These are phyloP conservation scores for Cladosporium sp. DNA, from an alignment of 2,329 filamentous ascomycete genomes.

Conservation along the genomic window DNA sequence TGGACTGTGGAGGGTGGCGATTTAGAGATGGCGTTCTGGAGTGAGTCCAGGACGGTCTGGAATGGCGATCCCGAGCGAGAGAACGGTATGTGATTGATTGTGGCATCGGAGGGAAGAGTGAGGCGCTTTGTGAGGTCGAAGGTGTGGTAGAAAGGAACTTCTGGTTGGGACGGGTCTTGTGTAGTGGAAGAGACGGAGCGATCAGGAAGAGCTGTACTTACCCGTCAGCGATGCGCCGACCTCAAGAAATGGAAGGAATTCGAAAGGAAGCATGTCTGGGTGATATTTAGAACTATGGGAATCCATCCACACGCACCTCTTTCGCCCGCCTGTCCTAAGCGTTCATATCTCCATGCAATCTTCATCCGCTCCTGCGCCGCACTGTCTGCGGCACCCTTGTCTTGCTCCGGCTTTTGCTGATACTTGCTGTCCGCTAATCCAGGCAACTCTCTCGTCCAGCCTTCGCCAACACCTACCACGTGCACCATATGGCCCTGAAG, in stretches of 20 bases:
- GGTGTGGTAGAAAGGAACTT: conserved; percentile 44
- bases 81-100: conserved; percentile 50
- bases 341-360: conserved; percentile 97
- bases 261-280: neutral
- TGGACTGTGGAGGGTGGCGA: conserved; percentile 63
- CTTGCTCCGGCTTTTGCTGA: conserved; percentile 19
- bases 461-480: conserved; percentile 71
- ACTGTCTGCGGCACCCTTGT: conserved; percentile 31
- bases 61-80: conserved; percentile 63
- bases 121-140: conserved; percentile 51
- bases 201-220: conserved; percentile 28
- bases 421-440: conserved; percentile 52
- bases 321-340: conserved; percentile 65
- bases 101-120: conserved; percentile 35
- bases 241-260: neutral
- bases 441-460: conserved; percentile 79
- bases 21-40: conserved; percentile 53
- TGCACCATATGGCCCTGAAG: conserved; percentile 87
- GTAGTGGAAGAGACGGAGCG: conserved; percentile 17
- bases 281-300: neutral
- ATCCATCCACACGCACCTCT: conserved; percentile 51
- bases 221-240: conserved; percentile 16
- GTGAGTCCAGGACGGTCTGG: conserved; percentile 55
- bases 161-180: conserved; percentile 7
- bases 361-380: conserved; percentile 74